Conservation (phyloP, 2,329 filamentous ascomycete genomes). For the Orbilia oligospora region DNA sequence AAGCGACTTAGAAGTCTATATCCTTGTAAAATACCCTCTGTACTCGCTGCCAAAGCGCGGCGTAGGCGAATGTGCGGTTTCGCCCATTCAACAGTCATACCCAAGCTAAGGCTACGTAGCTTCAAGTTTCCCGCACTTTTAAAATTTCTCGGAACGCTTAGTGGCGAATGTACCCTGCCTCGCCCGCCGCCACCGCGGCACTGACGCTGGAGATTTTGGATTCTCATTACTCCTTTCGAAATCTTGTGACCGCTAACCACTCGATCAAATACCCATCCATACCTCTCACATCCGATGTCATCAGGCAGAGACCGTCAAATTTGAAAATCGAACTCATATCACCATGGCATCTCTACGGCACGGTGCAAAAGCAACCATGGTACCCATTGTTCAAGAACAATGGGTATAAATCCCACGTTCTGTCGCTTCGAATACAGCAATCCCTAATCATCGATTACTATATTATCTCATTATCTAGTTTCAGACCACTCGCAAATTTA, state of each 20-base stretch:
- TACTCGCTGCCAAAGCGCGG: slow-evolving; percentile 19
- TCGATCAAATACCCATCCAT: slow-evolving; percentile 8
- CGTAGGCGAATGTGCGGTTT: slow-evolving; percentile 10
- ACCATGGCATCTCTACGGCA: slow-evolving; percentile 11
- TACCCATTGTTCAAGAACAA: slow-evolving; percentile 51
- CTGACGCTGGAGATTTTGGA: neutral
- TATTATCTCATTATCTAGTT: neutral
- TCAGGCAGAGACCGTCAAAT: slow-evolving; percentile 12
- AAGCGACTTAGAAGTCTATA: slow-evolving; percentile 7
- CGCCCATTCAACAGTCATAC: slow-evolving; percentile 6
- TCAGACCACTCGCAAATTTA: neutral
- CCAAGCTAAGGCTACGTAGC: neutral
- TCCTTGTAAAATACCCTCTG: neutral
- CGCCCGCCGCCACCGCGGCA: neutral
- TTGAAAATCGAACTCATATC: neutral
- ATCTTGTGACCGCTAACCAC: slow-evolving; percentile 6
- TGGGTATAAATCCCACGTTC: slow-evolving; percentile 38
- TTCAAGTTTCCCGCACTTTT: neutral
- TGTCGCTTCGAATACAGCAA: neutral
- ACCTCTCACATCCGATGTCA: neutral
- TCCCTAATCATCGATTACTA: neutral
- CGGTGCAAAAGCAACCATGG: slow-evolving; percentile 32
- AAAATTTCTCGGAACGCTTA: neutral
- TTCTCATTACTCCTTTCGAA: slow-evolving; percentile 12
- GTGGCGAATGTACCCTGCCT: slow-evolving; percentile 22